Percentiles rank a stretch among this genome's conserved stretches.
These are phyloP conservation scores for Trametes hirsuta DNA, from an alignment of 1,284 basidiomycete species.

Conservation along the genomic window DNA sequence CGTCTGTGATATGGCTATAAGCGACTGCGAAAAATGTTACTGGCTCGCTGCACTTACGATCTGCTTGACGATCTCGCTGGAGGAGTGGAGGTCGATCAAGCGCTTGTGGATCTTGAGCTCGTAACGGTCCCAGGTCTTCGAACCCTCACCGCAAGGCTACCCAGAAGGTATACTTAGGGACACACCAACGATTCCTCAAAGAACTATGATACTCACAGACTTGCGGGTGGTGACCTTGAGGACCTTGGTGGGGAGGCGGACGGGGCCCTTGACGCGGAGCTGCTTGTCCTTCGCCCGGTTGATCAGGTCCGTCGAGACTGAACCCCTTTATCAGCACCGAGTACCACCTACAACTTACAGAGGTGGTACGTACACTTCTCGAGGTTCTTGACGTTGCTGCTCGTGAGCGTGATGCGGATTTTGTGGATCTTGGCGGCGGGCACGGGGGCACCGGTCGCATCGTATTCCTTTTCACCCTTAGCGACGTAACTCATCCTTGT, in stretches of 20 bases:
- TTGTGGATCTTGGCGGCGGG: conserved; percentile 96
- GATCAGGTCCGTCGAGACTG: conserved; percentile 93
- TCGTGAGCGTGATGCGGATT: conserved; percentile 99
- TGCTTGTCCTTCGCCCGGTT: conserved; percentile 99
- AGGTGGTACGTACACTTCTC: conserved; percentile 83
- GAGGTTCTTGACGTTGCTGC: conserved; percentile 96
- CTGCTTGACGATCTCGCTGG: conserved; percentile 99
- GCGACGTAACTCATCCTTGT: conserved; percentile 98
- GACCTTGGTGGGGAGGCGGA: conserved; percentile 98
- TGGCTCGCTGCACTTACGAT: conserved; percentile 69
- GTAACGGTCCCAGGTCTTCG: conserved; percentile 99
- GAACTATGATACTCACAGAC: conserved; percentile 63
- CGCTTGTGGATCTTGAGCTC: conserved; percentile 99
- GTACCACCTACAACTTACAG: background rate
- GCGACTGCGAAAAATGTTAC: background rate
- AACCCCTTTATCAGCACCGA: background rate
- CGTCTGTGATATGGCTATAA: conserved; percentile 57
- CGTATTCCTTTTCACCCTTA: conserved; percentile 98
- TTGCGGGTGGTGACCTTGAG: conserved; percentile 99
- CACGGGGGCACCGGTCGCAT: conserved; percentile 85
- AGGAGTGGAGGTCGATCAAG: conserved; percentile 98
- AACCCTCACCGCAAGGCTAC: conserved; percentile 99
- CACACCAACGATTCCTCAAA: background rate
- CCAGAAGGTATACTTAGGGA: background rate
- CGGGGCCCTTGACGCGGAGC: conserved; percentile 98